Conservation (phyloP, 2,329 filamentous ascomycete genomes). For the Neodidymelliopsis sp. region DNA sequence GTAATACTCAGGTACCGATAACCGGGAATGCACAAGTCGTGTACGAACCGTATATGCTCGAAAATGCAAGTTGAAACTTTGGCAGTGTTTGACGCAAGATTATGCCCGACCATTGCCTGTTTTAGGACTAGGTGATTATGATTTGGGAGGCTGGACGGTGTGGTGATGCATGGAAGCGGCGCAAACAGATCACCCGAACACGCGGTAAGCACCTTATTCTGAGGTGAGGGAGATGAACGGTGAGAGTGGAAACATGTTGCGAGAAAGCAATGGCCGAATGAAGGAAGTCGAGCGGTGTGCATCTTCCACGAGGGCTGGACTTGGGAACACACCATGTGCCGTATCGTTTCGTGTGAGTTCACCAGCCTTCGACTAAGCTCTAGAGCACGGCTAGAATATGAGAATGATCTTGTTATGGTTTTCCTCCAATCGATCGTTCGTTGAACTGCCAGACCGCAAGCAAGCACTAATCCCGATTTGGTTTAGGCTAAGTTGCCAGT, state of each 20-base stretch:
- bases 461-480: neutral
- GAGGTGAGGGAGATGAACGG: neutral
- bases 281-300: neutral
- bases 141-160: neutral
- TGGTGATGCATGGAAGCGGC: conserved; percentile 4
- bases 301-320: neutral
- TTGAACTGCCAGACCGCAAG: neutral
- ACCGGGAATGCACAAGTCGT: neutral
- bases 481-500: neutral
- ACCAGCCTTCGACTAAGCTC: too few species aligned
- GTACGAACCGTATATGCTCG: neutral
- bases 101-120: conserved; percentile 12
- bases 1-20: conserved; percentile 15
- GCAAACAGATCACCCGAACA: neutral
- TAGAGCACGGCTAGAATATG: too few species aligned
- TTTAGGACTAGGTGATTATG: conserved; percentile 2
- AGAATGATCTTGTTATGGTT: too few species aligned
- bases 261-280: neutral
- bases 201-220: neutral
- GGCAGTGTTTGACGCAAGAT: neutral
- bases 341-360: too few species aligned
- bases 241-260: neutral
- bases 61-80: neutral
- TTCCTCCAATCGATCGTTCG: too few species aligned
- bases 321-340: neutral